Evolutionary conservation across 2,329 filamentous ascomycete species (phyloP), one percentile per base, ranked within the genome.

Genomic region (Claviceps arundinis): DNA sequence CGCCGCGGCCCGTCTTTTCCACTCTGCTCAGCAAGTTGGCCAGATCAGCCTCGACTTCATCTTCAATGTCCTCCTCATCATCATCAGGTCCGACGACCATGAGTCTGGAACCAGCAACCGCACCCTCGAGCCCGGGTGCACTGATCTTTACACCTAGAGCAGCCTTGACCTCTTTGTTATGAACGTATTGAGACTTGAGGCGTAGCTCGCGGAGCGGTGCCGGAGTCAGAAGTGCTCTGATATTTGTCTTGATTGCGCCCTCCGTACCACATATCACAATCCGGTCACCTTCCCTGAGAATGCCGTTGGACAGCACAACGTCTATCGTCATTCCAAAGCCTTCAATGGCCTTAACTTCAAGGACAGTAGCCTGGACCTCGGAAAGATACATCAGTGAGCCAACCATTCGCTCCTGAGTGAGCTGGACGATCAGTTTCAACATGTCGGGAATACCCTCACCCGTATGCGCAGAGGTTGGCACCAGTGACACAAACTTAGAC

Each of bases 91-190:
- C 91, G 55, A 95, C 89, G 30, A 98, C 90, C 61, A 98, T 81
- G 61, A 98, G 76, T 59, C 94, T 84, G 19, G 94, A 98, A 66
- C 93, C 93, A 56, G 93, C 93, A 68, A 98, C 97, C 59, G 94
- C 93, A 56, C 88, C 85, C 68, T 98, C 93, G 22, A 98, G 85
- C 57, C 90, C 89, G 60, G 95, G 94, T 45, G 91, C 93, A 57
- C 89, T 89, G 65, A 98, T 97, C 80, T 98, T 98, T 69, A 98
- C 89, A 85, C 93, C 93, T 64, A 98, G 80, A 8, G 93, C 89
- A 19, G 94, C 93, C 77, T 96, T 98, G 73, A 96, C 90, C 69
- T 95, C 89, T 75, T 98, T 97, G 75, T 98, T 96, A 75, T 98
- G 94, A 34, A 98, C 91, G 63, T 98, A 98, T 56, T 84, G 80